Evolutionary conservation across 257 asterid genomes (phyloP), one percentile per base, ranked within the genome.

Genomic region (Coffea canephora): DNA sequence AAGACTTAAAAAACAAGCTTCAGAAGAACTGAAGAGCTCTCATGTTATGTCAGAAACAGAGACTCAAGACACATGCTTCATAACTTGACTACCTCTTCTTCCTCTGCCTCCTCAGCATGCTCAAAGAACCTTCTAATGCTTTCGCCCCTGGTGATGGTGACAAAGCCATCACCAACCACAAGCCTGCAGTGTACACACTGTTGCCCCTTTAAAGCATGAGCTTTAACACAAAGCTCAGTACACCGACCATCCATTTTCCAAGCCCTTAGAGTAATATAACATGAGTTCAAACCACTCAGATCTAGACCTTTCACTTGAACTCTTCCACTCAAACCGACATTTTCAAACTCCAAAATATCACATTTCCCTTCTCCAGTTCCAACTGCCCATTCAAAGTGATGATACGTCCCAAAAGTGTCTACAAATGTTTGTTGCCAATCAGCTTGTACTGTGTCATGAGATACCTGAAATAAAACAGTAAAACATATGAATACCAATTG

Each of bases 31-130:
- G n/a, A 41, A 61, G 59, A 46, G 69, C 23, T 46, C 23, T 31
- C 23, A 23, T 25, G 50, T 31, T 71, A 41, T 18, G 80, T 71
- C 8, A 27, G 55, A 49, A 49, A 15, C 52, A 27, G 31, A n/a
- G 75, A 46, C 43, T 71, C 11, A 8, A 25, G 10, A 73, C 50
- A 49, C 65, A 27, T 5, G 71, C 79, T 45, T 73, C 73, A 74
- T 45, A 81, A 79, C 80, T 79, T 83, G 82, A 87, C 75, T 83
- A 94, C 99, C 98, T 96, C 99, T 85, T 94, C 99, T 91, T 96
- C 99, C 88, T 96, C 99, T 41, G 97, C 96, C 88, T 92, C 98
- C 90, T 96, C 99, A 25, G 99, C 99, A 86, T 94, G 98, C 84
- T 94, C 99, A 91, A 96, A 94, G 87, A 94, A 93, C 87, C 90